These are phyloP conservation scores for Paradendryphiella salina DNA, from an alignment of 2,329 filamentous ascomycete genomes.

Conservation along the genomic window DNA sequence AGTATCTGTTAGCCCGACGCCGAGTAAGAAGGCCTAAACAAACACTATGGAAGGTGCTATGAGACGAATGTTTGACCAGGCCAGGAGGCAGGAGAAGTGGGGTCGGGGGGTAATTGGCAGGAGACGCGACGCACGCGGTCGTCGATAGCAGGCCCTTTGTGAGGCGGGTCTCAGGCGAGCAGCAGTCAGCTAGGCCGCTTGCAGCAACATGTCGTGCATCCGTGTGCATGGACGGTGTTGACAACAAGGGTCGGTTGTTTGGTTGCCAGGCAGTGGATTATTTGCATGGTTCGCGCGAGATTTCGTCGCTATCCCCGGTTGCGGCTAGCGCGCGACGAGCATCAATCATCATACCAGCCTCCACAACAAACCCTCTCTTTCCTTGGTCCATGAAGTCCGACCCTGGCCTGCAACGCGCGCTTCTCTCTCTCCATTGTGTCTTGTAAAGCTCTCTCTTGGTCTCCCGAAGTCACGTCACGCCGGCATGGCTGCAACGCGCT, in stretches of 20 bases:
- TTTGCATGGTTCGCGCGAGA: slow-evolving; percentile 18
- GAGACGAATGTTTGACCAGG: neutral
- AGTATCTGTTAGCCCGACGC: too few relatives aligned
- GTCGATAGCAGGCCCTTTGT: neutral
- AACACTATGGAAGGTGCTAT: neutral
- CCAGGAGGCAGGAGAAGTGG: slow-evolving; percentile 9
- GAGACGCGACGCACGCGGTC: neutral
- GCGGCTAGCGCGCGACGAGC: slow-evolving; percentile 4
- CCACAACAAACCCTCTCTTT: slow-evolving; percentile 36
- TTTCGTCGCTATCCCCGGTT: neutral
- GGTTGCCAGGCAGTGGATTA: slow-evolving; percentile 15
- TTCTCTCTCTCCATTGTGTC: slow-evolving; percentile 37
- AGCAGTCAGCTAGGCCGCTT: neutral
- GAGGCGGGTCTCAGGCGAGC: neutral
- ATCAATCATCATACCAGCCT: slow-evolving; percentile 29
- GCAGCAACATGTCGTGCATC: slow-evolving; percentile 13
- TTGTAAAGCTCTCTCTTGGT: slow-evolving; percentile 15
- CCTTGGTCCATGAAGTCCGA: slow-evolving; percentile 27
- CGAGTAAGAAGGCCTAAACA: neutral
- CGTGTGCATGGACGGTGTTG: slow-evolving; percentile 13
- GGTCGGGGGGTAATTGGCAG: slow-evolving; percentile 5
- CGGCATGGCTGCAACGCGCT: slow-evolving; percentile 36
- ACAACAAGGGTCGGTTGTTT: slow-evolving; percentile 16
- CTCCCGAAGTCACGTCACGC: slow-evolving; percentile 10
- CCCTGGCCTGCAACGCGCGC: slow-evolving; percentile 29